These are phyloP conservation scores for Pyricularia sp. DNA, from an alignment of 2,329 filamentous ascomycete genomes.

Conservation along the genomic window DNA sequence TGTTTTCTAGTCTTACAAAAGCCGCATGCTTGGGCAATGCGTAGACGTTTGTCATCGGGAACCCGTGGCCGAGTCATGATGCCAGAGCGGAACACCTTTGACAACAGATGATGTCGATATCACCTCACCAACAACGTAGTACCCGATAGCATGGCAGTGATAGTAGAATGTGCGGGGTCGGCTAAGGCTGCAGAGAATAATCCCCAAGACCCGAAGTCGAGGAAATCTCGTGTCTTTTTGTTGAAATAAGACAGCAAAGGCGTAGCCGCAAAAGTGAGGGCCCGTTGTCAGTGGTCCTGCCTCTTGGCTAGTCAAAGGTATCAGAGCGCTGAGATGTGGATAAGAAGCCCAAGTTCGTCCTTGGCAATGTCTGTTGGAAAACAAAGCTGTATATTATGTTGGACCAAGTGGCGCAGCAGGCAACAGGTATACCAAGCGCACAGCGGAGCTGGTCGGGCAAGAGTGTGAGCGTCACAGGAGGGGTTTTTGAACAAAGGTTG, in stretches of 20 bases:
- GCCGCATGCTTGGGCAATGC: slow-evolving; percentile 51
- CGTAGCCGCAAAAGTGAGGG: neutral
- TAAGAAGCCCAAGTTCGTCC: neutral
- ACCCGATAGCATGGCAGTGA: neutral
- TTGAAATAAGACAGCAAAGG: neutral
- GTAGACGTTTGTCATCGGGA: slow-evolving; percentile 45
- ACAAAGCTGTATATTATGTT: neutral
- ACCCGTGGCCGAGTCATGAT: slow-evolving; percentile 41
- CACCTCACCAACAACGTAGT: neutral
- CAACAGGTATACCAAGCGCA: neutral
- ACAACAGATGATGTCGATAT: neutral
- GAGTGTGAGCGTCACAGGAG: neutral
- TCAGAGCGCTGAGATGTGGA: neutral
- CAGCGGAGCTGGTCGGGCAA: too few relatives aligned
- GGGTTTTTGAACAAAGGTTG: neutral
- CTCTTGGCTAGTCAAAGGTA: neutral
- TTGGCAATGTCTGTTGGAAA: neutral
- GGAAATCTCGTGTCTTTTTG: neutral
- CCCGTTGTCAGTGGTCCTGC: neutral
- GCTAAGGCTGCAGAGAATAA: neutral
- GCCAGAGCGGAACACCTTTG: neutral
- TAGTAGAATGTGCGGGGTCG: neutral
- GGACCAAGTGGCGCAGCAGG: neutral
- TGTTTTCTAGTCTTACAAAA: slow-evolving; percentile 54
- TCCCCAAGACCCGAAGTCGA: neutral